Evolutionary conservation across 2,329 filamentous ascomycete species (phyloP).

Genomic region (Elsinoe arachidis): DNA sequence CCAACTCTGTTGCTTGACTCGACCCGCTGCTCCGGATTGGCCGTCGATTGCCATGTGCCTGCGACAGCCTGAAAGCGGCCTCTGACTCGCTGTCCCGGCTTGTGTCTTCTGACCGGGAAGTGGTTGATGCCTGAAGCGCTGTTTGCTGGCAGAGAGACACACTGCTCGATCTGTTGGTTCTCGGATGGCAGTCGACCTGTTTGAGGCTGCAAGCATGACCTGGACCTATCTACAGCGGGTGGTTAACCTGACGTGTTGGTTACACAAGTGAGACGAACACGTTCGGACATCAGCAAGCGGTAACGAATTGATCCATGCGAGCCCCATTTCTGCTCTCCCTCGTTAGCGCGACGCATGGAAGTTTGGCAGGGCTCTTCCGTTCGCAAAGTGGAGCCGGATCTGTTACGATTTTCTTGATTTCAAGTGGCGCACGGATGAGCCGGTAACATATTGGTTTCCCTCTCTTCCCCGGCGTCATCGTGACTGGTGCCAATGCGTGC

Average conservation of each 20-base stretch:
- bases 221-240: not conserved
- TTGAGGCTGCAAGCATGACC: conserved; percentile 4
- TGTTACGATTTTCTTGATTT: conserved; percentile 11
- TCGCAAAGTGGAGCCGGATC: conserved; percentile 2
- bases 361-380: conserved; percentile 10
- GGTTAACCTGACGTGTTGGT: conserved; percentile 5
- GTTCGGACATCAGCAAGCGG: not conserved
- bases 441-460: not conserved
- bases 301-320: not conserved
- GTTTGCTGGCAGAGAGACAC: not conserved
- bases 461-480: conserved; percentile 11
- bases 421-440: conserved; percentile 10
- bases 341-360: conserved; percentile 10
- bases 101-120: conserved; percentile 3
- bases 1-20: conserved; percentile 11
- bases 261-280: not conserved
- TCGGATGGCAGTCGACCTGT: not conserved
- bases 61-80: not conserved
- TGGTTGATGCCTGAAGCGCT: conserved; percentile 4
- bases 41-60: conserved; percentile 7
- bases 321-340: not conserved
- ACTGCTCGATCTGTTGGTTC: not conserved
- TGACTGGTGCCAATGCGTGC: not conserved
- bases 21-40: conserved; percentile 12
- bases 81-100: not conserved